Percentiles rank a stretch among this genome's conserved stretches.
Conservation (phyloP, 345 rosid species). For the Lumnitzera racemosa region DNA sequence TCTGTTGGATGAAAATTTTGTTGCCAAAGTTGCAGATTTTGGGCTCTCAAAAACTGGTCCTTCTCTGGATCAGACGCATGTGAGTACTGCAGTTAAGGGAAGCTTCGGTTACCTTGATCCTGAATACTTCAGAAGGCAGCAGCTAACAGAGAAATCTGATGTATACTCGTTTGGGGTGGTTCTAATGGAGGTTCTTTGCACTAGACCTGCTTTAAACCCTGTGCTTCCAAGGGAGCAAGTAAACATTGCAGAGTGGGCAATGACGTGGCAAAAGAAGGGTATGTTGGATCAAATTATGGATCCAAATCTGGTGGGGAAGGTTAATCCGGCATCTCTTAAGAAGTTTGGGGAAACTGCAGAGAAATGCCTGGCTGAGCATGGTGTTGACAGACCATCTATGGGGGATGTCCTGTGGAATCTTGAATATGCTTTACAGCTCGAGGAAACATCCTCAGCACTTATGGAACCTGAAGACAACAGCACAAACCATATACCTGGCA, state of each 20-base stretch:
- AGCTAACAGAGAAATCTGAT: slow-evolving; percentile 91
- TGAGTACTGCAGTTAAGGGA: slow-evolving; percentile 99
- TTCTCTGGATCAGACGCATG: slow-evolving; percentile 87
- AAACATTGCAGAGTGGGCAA: slow-evolving; percentile 98
- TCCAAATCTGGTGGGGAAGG: slow-evolving; percentile 69
- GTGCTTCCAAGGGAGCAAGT: slow-evolving; percentile 96
- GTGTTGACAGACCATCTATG: slow-evolving; percentile 92
- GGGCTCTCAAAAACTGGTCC: slow-evolving; percentile 98
- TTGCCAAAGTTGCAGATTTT: slow-evolving; percentile 96
- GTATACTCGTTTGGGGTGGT: slow-evolving; percentile 98
- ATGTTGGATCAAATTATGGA: slow-evolving; percentile 97
- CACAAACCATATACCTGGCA: slow-evolving; percentile 84
- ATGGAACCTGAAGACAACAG: slow-evolving; percentile 95
- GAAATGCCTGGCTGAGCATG: slow-evolving; percentile 93
- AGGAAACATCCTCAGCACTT: slow-evolving; percentile 82
- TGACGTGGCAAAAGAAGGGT: slow-evolving; percentile 95
- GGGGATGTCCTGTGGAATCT: slow-evolving; percentile 98
- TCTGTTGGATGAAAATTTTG: slow-evolving; percentile 84
- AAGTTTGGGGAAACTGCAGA: slow-evolving; percentile 96
- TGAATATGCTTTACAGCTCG: slow-evolving; percentile 89
- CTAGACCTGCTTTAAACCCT: slow-evolving; percentile 95
- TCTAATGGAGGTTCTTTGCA: slow-evolving; percentile 93
- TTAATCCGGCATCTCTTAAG: slow-evolving; percentile 82
- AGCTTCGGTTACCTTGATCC: slow-evolving; percentile 99
- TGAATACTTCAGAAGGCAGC: slow-evolving; percentile 96